These are phyloP conservation scores for Verbascum thapsus DNA, from an alignment of 257 asterid species.

Conservation along the genomic window DNA sequence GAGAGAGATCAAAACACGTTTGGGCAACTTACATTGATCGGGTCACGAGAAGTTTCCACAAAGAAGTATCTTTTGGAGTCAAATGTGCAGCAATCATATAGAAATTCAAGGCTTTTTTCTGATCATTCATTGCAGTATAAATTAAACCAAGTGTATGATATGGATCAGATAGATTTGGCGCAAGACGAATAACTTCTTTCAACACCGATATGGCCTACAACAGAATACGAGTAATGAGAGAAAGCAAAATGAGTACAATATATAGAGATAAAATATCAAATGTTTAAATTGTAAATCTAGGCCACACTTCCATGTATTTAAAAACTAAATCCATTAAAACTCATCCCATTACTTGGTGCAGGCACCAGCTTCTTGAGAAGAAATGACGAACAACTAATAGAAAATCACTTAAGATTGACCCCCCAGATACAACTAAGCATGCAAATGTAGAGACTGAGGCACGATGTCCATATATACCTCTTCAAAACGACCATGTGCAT, in stretches of 20 bases:
- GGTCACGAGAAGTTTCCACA: constrained; percentile 76
- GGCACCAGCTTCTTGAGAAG: constrained; percentile 11
- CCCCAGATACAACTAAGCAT: no score
- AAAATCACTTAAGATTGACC: no score
- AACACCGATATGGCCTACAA: constrained; percentile 66
- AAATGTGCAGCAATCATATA: constrained; percentile 89
- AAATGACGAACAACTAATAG: no score
- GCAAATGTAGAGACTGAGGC: constrained; percentile 8
- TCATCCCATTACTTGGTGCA: neutral
- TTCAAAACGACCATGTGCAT: constrained; percentile 62
- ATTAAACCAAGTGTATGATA: constrained; percentile 79
- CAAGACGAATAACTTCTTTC: constrained; percentile 71
- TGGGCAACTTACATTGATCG: constrained; percentile 56
- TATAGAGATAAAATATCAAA: constrained; percentile 25
- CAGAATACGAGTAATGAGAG: constrained; percentile 29
- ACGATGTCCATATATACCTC: constrained; percentile 52
- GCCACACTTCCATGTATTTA: constrained; percentile 9
- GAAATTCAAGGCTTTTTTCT: constrained; percentile 61
- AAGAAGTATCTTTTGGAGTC: constrained; percentile 71
- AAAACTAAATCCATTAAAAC: neutral
- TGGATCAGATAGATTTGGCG: constrained; percentile 78
- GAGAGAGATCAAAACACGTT: constrained; percentile 4
- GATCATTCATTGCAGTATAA: constrained; percentile 58
- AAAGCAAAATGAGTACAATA: constrained; percentile 24
- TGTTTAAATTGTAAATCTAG: constrained; percentile 6